phyloP scores from a whole-genome alignment of 441 rosid genomes.

The Adansonia grandidieri region DNA sequence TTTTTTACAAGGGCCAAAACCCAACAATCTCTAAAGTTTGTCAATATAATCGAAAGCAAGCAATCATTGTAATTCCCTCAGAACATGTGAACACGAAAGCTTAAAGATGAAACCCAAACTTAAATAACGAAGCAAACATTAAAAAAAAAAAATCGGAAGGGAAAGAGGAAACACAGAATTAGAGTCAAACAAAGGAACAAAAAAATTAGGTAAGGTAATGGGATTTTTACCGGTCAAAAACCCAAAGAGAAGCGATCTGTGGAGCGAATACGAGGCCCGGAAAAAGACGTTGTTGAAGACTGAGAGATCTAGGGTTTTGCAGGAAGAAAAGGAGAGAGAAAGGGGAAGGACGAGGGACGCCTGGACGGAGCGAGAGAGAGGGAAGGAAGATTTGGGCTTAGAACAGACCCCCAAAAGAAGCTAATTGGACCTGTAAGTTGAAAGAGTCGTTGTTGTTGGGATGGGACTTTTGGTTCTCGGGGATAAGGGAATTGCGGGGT shows the following conservation, averaged over 20 bases:
- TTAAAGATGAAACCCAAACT: background rate
- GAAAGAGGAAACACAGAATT: background rate
- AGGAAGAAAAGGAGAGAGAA: background rate
- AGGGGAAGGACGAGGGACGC: background rate
- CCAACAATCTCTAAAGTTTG: constrained; percentile 3
- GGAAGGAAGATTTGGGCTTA: constrained; percentile 34
- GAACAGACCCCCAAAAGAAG: constrained; percentile 33
- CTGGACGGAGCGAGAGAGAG: background rate
- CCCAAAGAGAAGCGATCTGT: background rate
- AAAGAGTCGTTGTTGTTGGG: background rate
- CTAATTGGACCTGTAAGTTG: constrained; percentile 35
- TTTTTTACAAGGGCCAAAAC: background rate
- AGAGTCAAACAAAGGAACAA: background rate
- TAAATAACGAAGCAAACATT: background rate
- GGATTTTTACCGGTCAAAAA: constrained; percentile 28
- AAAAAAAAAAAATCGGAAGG: background rate
- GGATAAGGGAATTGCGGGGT: constrained; percentile 20
- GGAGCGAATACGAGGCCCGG: constrained; percentile 9
- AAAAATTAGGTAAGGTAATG: constrained; percentile 7
- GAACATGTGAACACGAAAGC: background rate
- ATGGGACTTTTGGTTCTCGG: constrained; percentile 1
- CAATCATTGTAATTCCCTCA: background rate
- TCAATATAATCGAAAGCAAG: background rate
- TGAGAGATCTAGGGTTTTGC: constrained; percentile 37
- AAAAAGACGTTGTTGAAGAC: constrained; percentile 10